Percentiles rank a stretch among this genome's conserved stretches.
Evolutionary conservation across 1,284 basidiomycete genomes (phyloP).

Genomic region (Cyathus olla): DNA sequence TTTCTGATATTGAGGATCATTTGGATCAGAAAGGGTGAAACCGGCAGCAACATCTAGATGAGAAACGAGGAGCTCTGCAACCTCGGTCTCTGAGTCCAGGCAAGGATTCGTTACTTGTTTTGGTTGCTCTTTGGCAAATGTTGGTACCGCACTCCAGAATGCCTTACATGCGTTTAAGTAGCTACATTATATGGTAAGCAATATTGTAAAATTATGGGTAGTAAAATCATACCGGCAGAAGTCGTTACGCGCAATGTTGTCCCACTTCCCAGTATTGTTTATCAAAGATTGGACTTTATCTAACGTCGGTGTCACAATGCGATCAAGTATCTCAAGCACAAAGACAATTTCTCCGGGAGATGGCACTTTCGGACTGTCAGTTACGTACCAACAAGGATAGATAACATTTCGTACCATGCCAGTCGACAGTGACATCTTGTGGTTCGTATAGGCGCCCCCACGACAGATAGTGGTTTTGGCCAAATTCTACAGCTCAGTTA

Average conservation of each 20-base stretch:
- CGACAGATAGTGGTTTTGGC: conserved; percentile 76
- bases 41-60: conserved; percentile 77
- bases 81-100: conserved; percentile 69
- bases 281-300: conserved; percentile 78
- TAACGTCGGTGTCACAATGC: conserved; percentile 75
- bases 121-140: conserved; percentile 69
- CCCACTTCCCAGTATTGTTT: conserved; percentile 67
- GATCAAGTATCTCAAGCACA: conserved; percentile 82
- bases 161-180: conserved; percentile 74
- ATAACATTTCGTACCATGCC: conserved; percentile 75
- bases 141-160: conserved; percentile 80
- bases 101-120: conserved; percentile 69
- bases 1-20: conserved; percentile 82
- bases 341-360: conserved; percentile 83
- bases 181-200: conserved; percentile 45
- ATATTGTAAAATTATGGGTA: not conserved
- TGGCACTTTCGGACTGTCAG: conserved; percentile 60
- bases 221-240: conserved; percentile 82
- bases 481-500: conserved; percentile 65
- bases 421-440: conserved; percentile 86
- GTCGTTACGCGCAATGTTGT: conserved; percentile 87
- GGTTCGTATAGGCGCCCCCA: conserved; percentile 91
- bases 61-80: conserved; percentile 73
- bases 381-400: not conserved
- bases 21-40: conserved; percentile 80